Base-by-base conservation (phyloP, 192 early-diverging fungal genomes). In the Lobosporangium transversale region DNA sequence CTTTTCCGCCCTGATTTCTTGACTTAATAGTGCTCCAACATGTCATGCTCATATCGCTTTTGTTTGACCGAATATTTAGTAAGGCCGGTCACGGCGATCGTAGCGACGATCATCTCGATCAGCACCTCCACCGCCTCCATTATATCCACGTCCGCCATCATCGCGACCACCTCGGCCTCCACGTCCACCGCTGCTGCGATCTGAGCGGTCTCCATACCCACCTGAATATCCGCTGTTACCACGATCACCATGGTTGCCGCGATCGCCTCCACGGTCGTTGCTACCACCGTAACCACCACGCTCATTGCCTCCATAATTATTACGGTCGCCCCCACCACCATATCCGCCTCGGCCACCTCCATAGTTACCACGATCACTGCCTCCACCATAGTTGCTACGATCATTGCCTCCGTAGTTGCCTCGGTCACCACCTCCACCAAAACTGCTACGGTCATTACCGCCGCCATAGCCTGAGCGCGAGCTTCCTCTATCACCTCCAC, bases 1-100 rank as follows among this genome's bases (percentile, higher is more conserved):
- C 7, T n/a, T n/a, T n/a, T n/a, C n/a, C n/a, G n/a, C n/a, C n/a
- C n/a, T n/a, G n/a, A n/a, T n/a, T n/a, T n/a, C n/a, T n/a, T n/a
- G n/a, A n/a, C n/a, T n/a, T n/a, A n/a, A n/a, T n/a, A n/a, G n/a
- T n/a, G n/a, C n/a, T n/a, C n/a, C n/a, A n/a, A n/a, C n/a, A n/a
- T n/a, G n/a, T n/a, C n/a, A n/a, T n/a, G n/a, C n/a, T n/a, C n/a
- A n/a, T n/a, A n/a, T n/a, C n/a, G 49, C 45, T 27, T 44, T 27
- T 32, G 3, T 17, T 32, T 18, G 30, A 53, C 9, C 17, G 51
- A 53, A 10, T n/a, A 40, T 43, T 67, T 79, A 84, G 57, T 84
- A 84, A 27, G 83, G 83, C 9, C 83, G 61, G 40, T 79, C 82
- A 48, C 82, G 78, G 53, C 83, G 78, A 21, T 84, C 83, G 37